Evolutionary conservation across 1,284 basidiomycete species (phyloP).

Genomic region (Butyriboletus appendiculatus): DNA sequence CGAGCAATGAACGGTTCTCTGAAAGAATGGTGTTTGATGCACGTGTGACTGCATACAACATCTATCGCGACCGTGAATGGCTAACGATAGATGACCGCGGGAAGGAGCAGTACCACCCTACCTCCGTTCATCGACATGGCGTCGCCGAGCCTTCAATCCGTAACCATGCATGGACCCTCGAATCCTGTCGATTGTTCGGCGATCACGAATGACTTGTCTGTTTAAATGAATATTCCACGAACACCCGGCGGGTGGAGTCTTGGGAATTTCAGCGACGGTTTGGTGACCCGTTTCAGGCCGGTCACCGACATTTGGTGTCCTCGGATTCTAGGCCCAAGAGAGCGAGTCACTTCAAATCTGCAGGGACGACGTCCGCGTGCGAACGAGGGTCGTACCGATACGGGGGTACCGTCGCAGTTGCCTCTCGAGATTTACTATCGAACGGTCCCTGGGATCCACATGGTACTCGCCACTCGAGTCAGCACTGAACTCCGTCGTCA

Average conservation of each 20-base stretch:
- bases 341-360: too few species aligned
- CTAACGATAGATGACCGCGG: slow-evolving; percentile 6
- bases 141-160: slow-evolving; percentile 6
- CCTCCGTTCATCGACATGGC: not conserved
- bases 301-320: too few species aligned
- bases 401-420: not conserved
- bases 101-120: not conserved
- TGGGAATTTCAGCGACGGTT: too few species aligned
- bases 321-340: too few species aligned
- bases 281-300: too few species aligned
- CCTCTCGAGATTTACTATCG: not conserved
- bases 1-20: slow-evolving; percentile 1
- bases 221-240: not conserved
- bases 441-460: slow-evolving; percentile 1
- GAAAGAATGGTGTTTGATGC: slow-evolving; percentile 9
- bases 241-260: too few species aligned
- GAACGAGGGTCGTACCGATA: not conserved
- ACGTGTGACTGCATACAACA: too few species aligned
- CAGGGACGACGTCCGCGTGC: slow-evolving; percentile 2
- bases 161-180: not conserved
- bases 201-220: not conserved
- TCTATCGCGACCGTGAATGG: slow-evolving; percentile 1
- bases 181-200: slow-evolving; percentile 13
- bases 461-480: not conserved
- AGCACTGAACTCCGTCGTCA: too few species aligned